These are phyloP conservation scores for Penicillium concentricum DNA, from an alignment of 2,329 filamentous ascomycete genomes.

Conservation along the genomic window DNA sequence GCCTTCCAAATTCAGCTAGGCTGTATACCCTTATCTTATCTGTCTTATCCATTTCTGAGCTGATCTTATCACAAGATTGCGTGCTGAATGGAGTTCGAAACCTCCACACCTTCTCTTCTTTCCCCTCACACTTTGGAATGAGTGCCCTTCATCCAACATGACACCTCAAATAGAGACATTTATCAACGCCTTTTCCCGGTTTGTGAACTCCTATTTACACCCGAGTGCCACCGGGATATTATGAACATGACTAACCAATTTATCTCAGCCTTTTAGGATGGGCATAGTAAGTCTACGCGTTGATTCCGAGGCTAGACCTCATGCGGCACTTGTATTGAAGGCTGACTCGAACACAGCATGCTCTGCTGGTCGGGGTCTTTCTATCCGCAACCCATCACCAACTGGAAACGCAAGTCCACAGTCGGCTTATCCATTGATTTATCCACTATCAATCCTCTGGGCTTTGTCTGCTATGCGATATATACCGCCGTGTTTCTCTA, in stretches of 20 bases:
- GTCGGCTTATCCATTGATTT: slow-evolving; percentile 86
- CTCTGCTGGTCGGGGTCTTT: slow-evolving; percentile 83
- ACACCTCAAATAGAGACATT: slow-evolving; percentile 36
- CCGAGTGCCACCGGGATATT: neutral
- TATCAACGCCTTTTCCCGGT: slow-evolving; percentile 45
- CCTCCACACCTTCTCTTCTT: neutral
- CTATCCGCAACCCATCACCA: slow-evolving; percentile 85
- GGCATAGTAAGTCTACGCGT: slow-evolving; percentile 56
- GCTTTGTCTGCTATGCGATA: slow-evolving; percentile 66
- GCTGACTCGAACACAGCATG: slow-evolving; percentile 42
- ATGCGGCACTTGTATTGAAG: neutral
- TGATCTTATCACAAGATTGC: slow-evolving; percentile 28
- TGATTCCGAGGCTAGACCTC: neutral
- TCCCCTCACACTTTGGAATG: slow-evolving; percentile 6
- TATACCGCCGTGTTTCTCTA: slow-evolving; percentile 76
- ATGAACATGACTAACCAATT: slow-evolving; percentile 30
- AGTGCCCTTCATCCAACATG: slow-evolving; percentile 18
- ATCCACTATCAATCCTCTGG: slow-evolving; percentile 67
- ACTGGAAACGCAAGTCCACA: slow-evolving; percentile 73
- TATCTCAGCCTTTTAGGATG: slow-evolving; percentile 65
- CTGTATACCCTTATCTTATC: neutral
- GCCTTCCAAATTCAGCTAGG: slow-evolving; percentile 14
- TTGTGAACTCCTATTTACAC: slow-evolving; percentile 11
- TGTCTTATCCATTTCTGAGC: slow-evolving; percentile 10
- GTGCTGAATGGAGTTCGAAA: neutral